Percentiles rank a stretch among this genome's conserved stretches.
phyloP scores from a whole-genome alignment of 83 land plant species.

The Thuja plicata region DNA sequence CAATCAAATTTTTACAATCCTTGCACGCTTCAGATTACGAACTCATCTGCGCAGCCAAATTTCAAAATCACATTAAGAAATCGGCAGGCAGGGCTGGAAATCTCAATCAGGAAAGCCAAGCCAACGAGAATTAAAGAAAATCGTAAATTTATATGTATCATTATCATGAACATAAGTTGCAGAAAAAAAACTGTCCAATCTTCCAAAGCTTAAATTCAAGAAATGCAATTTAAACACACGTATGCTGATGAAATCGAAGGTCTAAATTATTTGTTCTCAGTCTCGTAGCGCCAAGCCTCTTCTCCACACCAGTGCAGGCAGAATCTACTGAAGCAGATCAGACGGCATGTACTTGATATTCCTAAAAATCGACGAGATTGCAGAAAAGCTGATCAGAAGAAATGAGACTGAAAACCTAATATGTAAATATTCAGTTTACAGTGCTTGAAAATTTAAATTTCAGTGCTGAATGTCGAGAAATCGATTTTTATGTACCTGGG shows the following conservation, averaged over 20 bases:
- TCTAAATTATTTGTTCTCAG: not conserved
- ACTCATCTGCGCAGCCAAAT: not conserved
- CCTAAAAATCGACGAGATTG: not conserved
- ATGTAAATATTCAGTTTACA: not conserved
- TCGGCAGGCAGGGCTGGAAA: not conserved
- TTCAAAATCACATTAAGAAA: not conserved
- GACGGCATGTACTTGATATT: not conserved
- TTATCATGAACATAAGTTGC: not conserved
- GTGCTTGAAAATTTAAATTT: not conserved
- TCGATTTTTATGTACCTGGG: not conserved
- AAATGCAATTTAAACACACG: not conserved
- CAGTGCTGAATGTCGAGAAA: not conserved
- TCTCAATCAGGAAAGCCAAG: not conserved
- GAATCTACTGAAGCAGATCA: not conserved
- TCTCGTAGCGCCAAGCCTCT: not conserved
- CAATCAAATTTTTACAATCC: not conserved
- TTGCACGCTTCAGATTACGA: not conserved
- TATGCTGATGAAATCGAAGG: too few relatives aligned
- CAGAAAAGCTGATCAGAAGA: not conserved
- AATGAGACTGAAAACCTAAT: too few relatives aligned
- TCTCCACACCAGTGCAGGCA: not conserved
- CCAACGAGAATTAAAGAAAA: not conserved
- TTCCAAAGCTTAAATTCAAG: not conserved
- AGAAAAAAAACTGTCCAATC: not conserved
- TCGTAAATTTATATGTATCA: not conserved